These are phyloP conservation scores for Ramaria sp. DNA, from an alignment of 768 basidiomycete genomes.

Conservation along the genomic window DNA sequence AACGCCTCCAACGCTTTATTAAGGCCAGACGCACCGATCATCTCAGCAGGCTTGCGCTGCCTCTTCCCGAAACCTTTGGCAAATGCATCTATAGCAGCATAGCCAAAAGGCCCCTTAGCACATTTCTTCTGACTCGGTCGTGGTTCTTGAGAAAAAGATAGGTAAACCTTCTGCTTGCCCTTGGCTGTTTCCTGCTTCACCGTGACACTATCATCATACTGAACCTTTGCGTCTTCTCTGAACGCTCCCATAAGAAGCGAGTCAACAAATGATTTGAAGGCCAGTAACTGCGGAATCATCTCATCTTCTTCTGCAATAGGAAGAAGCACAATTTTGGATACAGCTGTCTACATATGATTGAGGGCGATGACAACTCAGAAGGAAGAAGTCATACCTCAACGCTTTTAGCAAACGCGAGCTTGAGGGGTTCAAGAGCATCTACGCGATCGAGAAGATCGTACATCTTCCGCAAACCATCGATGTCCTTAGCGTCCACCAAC, in stretches of 20 bases:
- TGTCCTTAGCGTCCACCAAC: constrained; percentile 38
- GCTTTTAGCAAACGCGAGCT: constrained; percentile 43
- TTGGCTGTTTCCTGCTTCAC: neutral
- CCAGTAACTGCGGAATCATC: constrained; percentile 67
- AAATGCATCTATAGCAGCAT: constrained; percentile 67
- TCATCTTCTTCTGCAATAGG: constrained; percentile 43
- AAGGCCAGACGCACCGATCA: constrained; percentile 33
- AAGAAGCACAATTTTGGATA: constrained; percentile 46
- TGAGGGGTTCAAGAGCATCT: constrained; percentile 38
- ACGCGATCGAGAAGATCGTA: constrained; percentile 55
- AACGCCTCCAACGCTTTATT: constrained; percentile 11
- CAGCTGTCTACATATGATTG: constrained; percentile 32
- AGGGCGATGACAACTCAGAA: constrained; percentile 24
- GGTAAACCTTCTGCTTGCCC: neutral
- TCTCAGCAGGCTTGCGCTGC: constrained; percentile 74
- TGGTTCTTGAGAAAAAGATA: neutral
- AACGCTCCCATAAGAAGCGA: constrained; percentile 41
- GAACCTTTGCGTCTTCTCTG: constrained; percentile 24
- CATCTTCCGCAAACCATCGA: constrained; percentile 35
- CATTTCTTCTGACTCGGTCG: neutral
- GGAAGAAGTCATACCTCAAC: constrained; percentile 29
- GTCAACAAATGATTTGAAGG: constrained; percentile 53
- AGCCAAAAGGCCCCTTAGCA: constrained; percentile 30
- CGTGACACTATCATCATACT: constrained; percentile 3
- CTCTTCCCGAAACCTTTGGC: constrained; percentile 58